A percentile compares a stretch with the other conserved stretches of the same genome.
Evolutionary conservation across 257 asterid species (phyloP).

Genomic region (Penstemon newberryi): DNA sequence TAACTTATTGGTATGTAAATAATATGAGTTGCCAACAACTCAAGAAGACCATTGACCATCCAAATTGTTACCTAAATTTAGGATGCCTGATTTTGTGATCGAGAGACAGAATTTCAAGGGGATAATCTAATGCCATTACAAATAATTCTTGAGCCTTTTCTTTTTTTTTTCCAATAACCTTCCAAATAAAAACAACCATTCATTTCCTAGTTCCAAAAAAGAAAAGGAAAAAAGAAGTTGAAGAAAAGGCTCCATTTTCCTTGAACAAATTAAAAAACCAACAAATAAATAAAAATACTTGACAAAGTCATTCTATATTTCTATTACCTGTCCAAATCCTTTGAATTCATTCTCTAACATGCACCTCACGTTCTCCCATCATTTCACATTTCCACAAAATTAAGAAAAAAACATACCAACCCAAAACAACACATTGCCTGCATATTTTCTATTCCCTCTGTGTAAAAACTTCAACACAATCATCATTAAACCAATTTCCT

Average conservation of each 20-base stretch:
- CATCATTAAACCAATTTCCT: not conserved
- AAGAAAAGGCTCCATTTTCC: not conserved
- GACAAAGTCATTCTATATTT: not conserved
- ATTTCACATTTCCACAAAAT: conserved; percentile 22
- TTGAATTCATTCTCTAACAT: conserved; percentile 25
- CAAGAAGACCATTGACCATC: too few species aligned
- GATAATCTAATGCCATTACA: not conserved
- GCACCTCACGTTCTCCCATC: conserved; percentile 47
- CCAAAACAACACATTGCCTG: conserved; percentile 1
- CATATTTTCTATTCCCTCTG: not conserved
- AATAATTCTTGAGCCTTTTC: not conserved
- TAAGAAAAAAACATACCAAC: not conserved
- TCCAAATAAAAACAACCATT: conserved; percentile 20
- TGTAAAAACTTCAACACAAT: not conserved
- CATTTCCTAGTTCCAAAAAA: not conserved
- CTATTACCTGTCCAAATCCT: conserved; percentile 4
- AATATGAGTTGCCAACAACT: too few species aligned
- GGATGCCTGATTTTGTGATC: not conserved
- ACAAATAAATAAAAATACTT: not conserved
- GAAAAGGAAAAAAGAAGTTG: not conserved
- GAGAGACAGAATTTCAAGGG: not conserved
- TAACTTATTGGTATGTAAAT: too few species aligned
- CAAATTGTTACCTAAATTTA: too few species aligned
- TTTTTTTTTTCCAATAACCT: not conserved
- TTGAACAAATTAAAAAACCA: not conserved